phyloP scores from a whole-genome alignment of 495 filamentous ascomycete genomes.

The Lichina pygmaea region DNA sequence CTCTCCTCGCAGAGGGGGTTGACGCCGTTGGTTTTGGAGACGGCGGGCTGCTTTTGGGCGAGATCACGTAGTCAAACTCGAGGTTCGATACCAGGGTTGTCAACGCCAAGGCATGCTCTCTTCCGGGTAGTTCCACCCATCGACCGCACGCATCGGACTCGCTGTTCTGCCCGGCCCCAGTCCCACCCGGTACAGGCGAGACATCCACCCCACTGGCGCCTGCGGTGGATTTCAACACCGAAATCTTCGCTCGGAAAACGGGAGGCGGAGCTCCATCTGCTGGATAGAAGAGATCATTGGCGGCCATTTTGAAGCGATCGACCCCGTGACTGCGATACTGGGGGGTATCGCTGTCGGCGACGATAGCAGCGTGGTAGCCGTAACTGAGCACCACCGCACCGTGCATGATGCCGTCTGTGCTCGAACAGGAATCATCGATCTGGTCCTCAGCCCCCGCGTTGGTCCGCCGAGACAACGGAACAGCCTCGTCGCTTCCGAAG shows the following conservation, averaged over 20 bases:
- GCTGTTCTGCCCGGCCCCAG: background rate
- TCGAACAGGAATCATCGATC: background rate
- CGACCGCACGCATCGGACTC: slow-evolving; percentile 3
- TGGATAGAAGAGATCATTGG: slow-evolving; percentile 39
- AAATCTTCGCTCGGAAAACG: slow-evolving; percentile 35
- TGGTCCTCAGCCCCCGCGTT: background rate
- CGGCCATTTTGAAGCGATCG: slow-evolving; percentile 61
- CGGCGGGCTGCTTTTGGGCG: slow-evolving; percentile 35
- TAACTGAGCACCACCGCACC: slow-evolving; percentile 72
- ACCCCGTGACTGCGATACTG: slow-evolving; percentile 48
- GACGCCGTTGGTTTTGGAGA: slow-evolving; percentile 3
- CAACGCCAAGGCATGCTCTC: slow-evolving; percentile 45
- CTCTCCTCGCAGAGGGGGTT: too few species aligned
- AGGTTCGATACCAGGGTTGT: slow-evolving; percentile 50
- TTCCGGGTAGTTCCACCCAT: slow-evolving; percentile 6
- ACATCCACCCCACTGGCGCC: background rate
- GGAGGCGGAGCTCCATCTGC: slow-evolving; percentile 31
- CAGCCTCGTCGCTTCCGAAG: too few species aligned
- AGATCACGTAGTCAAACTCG: slow-evolving; percentile 56
- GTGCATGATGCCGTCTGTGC: slow-evolving; percentile 16
- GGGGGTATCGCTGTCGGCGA: slow-evolving; percentile 64
- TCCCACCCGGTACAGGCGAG: background rate
- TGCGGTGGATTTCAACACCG: slow-evolving; percentile 5
- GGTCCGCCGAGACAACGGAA: too few species aligned
- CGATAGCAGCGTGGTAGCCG: slow-evolving; percentile 65